Percentiles rank a stretch among this genome's conserved stretches.
These are phyloP conservation scores for Macrocystidia cucumis DNA, from an alignment of 1,284 basidiomycete genomes.

Conservation along the genomic window DNA sequence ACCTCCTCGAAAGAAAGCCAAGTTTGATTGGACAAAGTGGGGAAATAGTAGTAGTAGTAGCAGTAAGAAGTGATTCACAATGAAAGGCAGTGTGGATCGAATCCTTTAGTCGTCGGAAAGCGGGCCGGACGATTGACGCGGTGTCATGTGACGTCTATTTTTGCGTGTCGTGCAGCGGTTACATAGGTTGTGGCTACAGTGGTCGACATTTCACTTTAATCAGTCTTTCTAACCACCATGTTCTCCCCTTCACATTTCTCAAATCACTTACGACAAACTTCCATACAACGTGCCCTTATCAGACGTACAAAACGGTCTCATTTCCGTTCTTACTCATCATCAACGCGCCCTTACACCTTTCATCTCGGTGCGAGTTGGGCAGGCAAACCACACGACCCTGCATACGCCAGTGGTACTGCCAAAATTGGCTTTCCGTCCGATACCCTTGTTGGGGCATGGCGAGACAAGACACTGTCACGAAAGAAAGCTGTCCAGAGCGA, in stretches of 20 bases:
- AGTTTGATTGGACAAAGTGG: too few species aligned
- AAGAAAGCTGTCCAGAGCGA: slow-evolving; percentile 33
- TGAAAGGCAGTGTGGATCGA: too few species aligned
- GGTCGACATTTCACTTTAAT: too few species aligned
- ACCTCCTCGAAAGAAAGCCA: too few species aligned
- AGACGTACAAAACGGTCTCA: slow-evolving; percentile 8
- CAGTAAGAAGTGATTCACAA: too few species aligned
- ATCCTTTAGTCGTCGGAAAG: too few species aligned
- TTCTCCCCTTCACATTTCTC: slow-evolving; percentile 4
- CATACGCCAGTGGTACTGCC: slow-evolving; percentile 8
- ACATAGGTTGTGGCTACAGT: too few species aligned
- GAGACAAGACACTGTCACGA: slow-evolving; percentile 49
- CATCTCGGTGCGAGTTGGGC: slow-evolving; percentile 75
- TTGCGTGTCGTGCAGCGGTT: too few species aligned
- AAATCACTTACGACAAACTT: slow-evolving; percentile 6
- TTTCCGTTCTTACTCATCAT: slow-evolving; percentile 11
- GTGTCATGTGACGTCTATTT: too few species aligned
- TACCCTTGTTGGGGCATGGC: slow-evolving; percentile 66
- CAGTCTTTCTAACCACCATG: too few species aligned
- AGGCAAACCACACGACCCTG: slow-evolving; percentile 55
- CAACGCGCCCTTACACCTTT: slow-evolving; percentile 51
- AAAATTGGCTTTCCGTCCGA: slow-evolving; percentile 52
- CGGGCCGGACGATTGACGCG: too few species aligned
- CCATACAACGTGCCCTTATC: slow-evolving; percentile 10
- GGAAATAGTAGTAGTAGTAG: too few species aligned